Conservation (phyloP, 2,329 filamentous ascomycete species). For the Ramularia collo-cygni region DNA sequence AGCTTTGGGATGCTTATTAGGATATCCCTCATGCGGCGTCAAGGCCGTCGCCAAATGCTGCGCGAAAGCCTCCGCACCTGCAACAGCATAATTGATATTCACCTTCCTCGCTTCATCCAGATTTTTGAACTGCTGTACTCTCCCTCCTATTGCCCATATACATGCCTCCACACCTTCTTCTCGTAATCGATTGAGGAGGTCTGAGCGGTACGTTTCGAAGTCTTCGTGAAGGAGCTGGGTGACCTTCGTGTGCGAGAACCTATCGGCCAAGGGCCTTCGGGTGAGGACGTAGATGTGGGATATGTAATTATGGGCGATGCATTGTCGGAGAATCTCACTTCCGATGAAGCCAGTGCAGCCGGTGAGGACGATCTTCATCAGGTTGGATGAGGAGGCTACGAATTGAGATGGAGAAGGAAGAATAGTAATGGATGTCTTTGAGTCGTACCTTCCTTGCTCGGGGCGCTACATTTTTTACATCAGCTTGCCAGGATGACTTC, state of each 20-base stretch:
- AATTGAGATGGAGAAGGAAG: too few relatives aligned
- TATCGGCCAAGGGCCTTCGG: slow-evolving; percentile 24
- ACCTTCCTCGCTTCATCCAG: slow-evolving; percentile 27
- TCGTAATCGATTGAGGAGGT: slow-evolving; percentile 35
- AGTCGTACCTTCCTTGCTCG: too few relatives aligned
- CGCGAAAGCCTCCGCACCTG: slow-evolving; percentile 29
- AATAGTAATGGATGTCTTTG: too few relatives aligned
- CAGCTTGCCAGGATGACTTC: too few relatives aligned
- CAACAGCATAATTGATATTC: slow-evolving; percentile 26
- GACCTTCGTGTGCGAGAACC: slow-evolving; percentile 28
- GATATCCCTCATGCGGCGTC: slow-evolving; percentile 19
- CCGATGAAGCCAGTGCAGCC: slow-evolving; percentile 55
- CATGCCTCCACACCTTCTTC: slow-evolving; percentile 38
- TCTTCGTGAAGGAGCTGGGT: slow-evolving; percentile 39
- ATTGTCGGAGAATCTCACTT: slow-evolving; percentile 46
- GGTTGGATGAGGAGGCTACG: background rate
- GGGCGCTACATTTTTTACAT: too few relatives aligned
- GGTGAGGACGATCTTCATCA: slow-evolving; percentile 55
- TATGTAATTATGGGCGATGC: slow-evolving; percentile 45
- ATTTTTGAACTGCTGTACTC: slow-evolving; percentile 19
- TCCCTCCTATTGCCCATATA: slow-evolving; percentile 37
- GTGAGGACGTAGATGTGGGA: slow-evolving; percentile 33
- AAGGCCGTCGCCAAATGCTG: slow-evolving; percentile 21
- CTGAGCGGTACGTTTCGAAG: slow-evolving; percentile 46
- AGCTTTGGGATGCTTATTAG: slow-evolving; percentile 12